Evolutionary conservation across 73 alveolate genomes (phyloP), one percentile per base, ranked within the genome.

Genomic region (Uronychia binucleata): DNA sequence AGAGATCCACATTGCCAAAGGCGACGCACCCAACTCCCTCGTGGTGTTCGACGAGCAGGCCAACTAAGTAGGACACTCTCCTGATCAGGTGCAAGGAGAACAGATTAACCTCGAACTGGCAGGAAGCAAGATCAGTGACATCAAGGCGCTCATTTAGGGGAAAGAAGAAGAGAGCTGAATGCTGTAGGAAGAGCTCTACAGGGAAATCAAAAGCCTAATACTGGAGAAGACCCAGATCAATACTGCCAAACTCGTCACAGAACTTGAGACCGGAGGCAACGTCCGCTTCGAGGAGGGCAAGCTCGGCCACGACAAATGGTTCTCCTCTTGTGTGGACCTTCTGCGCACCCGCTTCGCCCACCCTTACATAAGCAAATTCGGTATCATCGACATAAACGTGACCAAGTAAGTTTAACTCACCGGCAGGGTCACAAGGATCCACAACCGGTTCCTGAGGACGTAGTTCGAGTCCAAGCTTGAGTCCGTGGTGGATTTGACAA

Each of bases 401-500:
- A 86, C 88, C 27, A 86, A 46, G 67, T 46, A 46, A 46, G 67
- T 46, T 46, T 46, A 11, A 5, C 19, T 19, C 5, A 11, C 19
- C 19, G 67, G 19, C 67, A 46, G 93, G 33, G 93, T 86, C 26
- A 79, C 88, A 1, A 58, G 88, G 34, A 81, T 86, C 26, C 87
- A 86, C 79, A 86, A 86, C 74, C 80, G 88, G 74, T 86, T 80
- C 80, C 31, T 80, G 26, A 57, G 88, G 78, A 86, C 77, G 57
- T 28, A 89, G 67, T 86, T 86, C 57, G 93, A 81, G 30, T 88
- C 80, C 58, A 86, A 67, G 33, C 79, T 86, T 0, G 93, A 80
- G 76, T 34, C 80, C 74, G 27, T 92, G 35, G 97, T 90, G 32
- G 98, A 94, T 75, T 90, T 91, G n/a, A 77, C 94, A 8, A 92